Evolutionary conservation across 2,329 filamentous ascomycete genomes (phyloP).

Genomic region (Fusarium dimerum): DNA sequence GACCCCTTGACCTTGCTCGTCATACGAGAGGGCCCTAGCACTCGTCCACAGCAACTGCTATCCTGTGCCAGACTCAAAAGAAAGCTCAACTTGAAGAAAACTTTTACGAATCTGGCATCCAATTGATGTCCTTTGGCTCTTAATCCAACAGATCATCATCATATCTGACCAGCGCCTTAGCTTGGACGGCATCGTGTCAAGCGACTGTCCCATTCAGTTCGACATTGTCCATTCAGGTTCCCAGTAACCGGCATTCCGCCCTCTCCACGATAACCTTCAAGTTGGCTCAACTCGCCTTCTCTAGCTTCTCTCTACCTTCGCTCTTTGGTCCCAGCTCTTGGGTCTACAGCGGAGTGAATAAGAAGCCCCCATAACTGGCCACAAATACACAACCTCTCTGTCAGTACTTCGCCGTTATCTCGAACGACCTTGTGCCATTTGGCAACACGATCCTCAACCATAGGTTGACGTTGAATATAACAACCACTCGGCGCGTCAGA

Average conservation of each 20-base stretch:
- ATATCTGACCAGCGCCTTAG: constrained; percentile 1
- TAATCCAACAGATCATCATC: constrained; percentile 5
- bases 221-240: constrained; percentile 8
- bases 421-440: constrained; percentile 12
- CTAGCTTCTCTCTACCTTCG: constrained; percentile 74
- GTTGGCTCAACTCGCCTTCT: constrained; percentile 84
- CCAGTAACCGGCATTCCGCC: constrained; percentile 23
- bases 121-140: constrained; percentile 14
- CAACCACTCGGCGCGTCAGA: constrained; percentile 38
- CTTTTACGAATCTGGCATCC: constrained; percentile 8
- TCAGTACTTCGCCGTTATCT: constrained; percentile 5
- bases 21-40: constrained; percentile 16
- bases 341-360: constrained; percentile 96
- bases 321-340: constrained; percentile 89
- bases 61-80: constrained; percentile 12
- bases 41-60: constrained; percentile 8
- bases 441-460: constrained; percentile 24
- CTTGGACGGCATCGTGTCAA: constrained; percentile 5
- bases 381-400: constrained; percentile 9
- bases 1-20: constrained; percentile 18
- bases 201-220: constrained; percentile 3
- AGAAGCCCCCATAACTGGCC: constrained; percentile 90
- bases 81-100: no score
- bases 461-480: constrained; percentile 33
- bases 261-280: constrained; percentile 66